phyloP scores from a whole-genome alignment of 768 basidiomycete genomes.

The Amanita subjunquillea region DNA sequence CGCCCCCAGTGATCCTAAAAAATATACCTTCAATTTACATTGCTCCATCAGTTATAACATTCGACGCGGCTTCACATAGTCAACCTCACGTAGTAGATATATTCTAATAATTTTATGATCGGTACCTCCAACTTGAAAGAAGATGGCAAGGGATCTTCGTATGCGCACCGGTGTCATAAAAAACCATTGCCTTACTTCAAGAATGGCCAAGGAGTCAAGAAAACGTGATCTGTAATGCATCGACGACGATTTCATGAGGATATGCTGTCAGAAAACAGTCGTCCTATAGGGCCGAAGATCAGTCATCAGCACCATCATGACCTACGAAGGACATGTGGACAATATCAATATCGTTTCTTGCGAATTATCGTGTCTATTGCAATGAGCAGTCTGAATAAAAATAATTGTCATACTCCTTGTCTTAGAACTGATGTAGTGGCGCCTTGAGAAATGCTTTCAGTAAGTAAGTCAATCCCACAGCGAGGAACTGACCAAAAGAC shows the following conservation, averaged over 20 bases:
- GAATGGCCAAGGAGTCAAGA: no score
- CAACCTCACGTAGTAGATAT: constrained; percentile 3
- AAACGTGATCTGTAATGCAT: no score
- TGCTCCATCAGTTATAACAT: not conserved
- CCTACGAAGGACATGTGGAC: no score
- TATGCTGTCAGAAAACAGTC: no score
- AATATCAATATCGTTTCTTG: no score
- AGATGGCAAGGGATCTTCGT: no score
- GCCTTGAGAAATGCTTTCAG: not conserved
- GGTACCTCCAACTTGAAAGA: not conserved
- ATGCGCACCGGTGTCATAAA: no score
- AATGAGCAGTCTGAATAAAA: not conserved
- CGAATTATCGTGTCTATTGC: no score
- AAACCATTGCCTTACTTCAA: no score
- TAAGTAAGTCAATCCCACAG: not conserved
- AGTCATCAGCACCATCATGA: no score
- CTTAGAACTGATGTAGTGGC: not conserved
- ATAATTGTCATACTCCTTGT: not conserved
- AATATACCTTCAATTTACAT: not conserved
- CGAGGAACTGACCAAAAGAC: not conserved
- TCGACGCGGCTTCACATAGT: not conserved
- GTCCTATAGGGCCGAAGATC: no score
- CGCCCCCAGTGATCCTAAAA: constrained; percentile 38
- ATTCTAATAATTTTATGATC: not conserved
- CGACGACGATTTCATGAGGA: no score